phyloP scores from a whole-genome alignment of 2,329 filamentous ascomycete genomes.

The Epichloe glyceriae region DNA sequence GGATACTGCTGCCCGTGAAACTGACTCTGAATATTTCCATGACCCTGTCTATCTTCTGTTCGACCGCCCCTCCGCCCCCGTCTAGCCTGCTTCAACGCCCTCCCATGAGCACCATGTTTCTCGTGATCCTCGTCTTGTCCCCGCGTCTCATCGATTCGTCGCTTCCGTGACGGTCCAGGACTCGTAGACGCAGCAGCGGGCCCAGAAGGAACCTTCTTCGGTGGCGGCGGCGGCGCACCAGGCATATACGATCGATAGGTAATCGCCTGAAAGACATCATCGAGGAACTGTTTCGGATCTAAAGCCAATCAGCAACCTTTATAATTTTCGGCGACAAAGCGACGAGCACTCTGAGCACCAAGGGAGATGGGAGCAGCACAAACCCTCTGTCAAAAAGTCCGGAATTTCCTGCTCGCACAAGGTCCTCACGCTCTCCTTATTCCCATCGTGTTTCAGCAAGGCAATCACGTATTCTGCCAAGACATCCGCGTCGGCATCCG shows the following conservation, averaged over 20 bases:
- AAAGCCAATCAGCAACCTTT: background rate
- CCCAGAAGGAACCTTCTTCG: background rate
- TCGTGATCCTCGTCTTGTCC: background rate
- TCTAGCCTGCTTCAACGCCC: slow-evolving; percentile 47
- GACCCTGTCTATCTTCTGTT: slow-evolving; percentile 9
- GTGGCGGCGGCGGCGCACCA: slow-evolving; percentile 28
- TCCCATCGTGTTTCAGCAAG: slow-evolving; percentile 57
- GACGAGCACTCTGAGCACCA: background rate
- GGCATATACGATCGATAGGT: slow-evolving; percentile 48
- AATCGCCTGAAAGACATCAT: slow-evolving; percentile 57
- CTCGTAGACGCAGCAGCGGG: background rate
- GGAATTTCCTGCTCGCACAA: slow-evolving; percentile 60
- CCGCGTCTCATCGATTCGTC: slow-evolving; percentile 22
- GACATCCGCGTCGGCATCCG: slow-evolving; percentile 69
- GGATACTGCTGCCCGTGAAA: slow-evolving; percentile 8
- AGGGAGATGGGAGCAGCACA: slow-evolving; percentile 13
- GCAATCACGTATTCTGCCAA: slow-evolving; percentile 77
- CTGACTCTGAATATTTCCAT: background rate
- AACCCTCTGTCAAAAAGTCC: slow-evolving; percentile 57
- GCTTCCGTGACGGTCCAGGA: slow-evolving; percentile 17
- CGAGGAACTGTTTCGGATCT: slow-evolving; percentile 43
- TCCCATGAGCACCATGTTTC: slow-evolving; percentile 8
- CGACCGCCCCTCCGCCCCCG: slow-evolving; percentile 30
- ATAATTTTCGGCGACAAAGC: background rate
- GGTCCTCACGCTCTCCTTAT: slow-evolving; percentile 47